Base-by-base conservation (phyloP, 441 rosid species). In the Raphanus hybrid region DNA sequence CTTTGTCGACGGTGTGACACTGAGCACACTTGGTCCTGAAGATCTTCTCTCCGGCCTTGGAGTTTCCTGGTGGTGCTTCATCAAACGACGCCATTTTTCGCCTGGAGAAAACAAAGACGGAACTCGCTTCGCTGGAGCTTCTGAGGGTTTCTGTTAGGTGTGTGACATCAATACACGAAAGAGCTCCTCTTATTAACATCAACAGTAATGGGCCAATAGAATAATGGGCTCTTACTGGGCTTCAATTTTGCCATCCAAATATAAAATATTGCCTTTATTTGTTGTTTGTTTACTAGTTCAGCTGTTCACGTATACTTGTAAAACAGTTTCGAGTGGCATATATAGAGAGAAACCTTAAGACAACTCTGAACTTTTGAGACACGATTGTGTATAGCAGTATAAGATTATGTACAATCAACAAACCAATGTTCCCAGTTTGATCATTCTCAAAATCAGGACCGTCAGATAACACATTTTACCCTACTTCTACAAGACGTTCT, bases 1-100 rank as follows among this genome's bases (percentile, higher is more conserved):
- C 98, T 82, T 92, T 83, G 0, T 92, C 93, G 77, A 86, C 93
- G 80, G 92, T 92, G 85, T 89, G 94, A 82, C 94, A 91, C 83
- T 89, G 97, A n/a, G 97, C 97, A 78, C 96, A 92, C 87, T 92
- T 91, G 52, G 83, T 86, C 86, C 79, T 86, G 86, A 92, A 88
- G 81, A 90, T 91, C 84, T 92, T 91, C 85, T 90, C 93, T 35
- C 98, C 93, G 55, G 79, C 81, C 71, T 87, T 87, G 0, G 79
- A n/a, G 66, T 91, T 18, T 26, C 93, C 97, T 0, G 92, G 89
- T 0, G 97, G 93, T 63, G 98, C 97, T 82, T 91, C 82, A 11
- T 69, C 82, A 65, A 91, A 91, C 32, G 93, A 77, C 76, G 96
- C 92, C 98, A 92, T 71, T 63, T 60, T 54, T 15, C 74, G 58